phyloP scores from a whole-genome alignment of 1,284 basidiomycete genomes.

The Coniferiporia sulphurascens region DNA sequence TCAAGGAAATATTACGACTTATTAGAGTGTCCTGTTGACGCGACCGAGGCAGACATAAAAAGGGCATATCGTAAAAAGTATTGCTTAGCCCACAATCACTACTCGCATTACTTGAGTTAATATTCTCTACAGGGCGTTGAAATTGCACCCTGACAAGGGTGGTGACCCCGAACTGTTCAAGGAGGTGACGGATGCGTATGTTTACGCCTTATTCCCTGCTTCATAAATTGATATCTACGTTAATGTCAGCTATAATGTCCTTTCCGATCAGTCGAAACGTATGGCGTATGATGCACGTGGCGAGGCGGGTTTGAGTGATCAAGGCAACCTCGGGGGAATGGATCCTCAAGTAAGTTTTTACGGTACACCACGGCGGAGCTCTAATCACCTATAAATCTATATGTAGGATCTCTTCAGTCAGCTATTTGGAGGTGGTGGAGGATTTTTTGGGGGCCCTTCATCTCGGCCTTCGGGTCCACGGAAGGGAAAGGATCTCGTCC shows the following conservation, averaged over 20 bases:
- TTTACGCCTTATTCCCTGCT: constrained; percentile 18
- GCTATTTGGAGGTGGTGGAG: constrained; percentile 76
- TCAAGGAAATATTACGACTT: constrained; percentile 83
- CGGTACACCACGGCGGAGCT: not conserved
- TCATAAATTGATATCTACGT: constrained; percentile 3
- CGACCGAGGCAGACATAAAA: constrained; percentile 81
- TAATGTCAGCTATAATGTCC: constrained; percentile 76
- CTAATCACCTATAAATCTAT: constrained; percentile 9
- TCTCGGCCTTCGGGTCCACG: constrained; percentile 76
- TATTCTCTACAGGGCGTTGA: constrained; percentile 61
- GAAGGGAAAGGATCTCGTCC: constrained; percentile 97
- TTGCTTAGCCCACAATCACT: constrained; percentile 13
- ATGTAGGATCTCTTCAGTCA: constrained; percentile 93
- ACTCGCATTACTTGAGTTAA: not conserved
- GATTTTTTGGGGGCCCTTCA: constrained; percentile 51
- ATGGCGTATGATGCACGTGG: constrained; percentile 88
- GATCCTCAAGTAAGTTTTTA: constrained; percentile 72
- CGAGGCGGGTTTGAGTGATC: constrained; percentile 86
- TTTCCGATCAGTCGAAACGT: constrained; percentile 88
- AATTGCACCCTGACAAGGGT: constrained; percentile 94
- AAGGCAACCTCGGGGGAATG: constrained; percentile 93
- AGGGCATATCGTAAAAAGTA: constrained; percentile 95
- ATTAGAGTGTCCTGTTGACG: constrained; percentile 73
- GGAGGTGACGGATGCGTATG: constrained; percentile 93
- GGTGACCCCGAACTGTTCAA: constrained; percentile 98